A percentile compares a stretch with the other conserved stretches of the same genome.
These are phyloP conservation scores for Nitzschia sp. DNA, from an alignment of 108 stramenopile species.

Conservation along the genomic window DNA sequence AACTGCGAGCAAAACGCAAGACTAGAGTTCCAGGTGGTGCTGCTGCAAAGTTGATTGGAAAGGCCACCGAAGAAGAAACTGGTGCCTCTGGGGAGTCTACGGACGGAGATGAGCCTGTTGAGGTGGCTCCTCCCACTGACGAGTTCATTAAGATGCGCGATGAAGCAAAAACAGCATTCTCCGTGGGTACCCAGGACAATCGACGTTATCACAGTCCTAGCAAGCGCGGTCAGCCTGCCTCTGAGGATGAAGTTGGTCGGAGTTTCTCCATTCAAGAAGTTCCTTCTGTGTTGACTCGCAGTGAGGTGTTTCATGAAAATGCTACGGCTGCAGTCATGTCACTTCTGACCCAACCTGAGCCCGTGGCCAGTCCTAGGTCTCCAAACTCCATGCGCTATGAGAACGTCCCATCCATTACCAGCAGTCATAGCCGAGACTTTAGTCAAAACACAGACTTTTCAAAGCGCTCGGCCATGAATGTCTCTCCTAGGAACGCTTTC, in stretches of 20 bases:
- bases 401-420: slow-evolving; percentile 1
- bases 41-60: slow-evolving; percentile 45
- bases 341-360: slow-evolving; percentile 28
- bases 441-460: slow-evolving; percentile 3
- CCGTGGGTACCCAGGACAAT: slow-evolving; percentile 27
- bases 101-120: slow-evolving; percentile 14
- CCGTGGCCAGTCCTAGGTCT: not conserved
- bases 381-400: not conserved
- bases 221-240: not conserved
- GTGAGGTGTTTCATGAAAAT: slow-evolving; percentile 57
- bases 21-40: slow-evolving; percentile 46
- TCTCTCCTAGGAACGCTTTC: slow-evolving; percentile 8
- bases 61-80: slow-evolving; percentile 11
- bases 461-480: slow-evolving; percentile 3
- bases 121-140: slow-evolving; percentile 7
- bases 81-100: not conserved
- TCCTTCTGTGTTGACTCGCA: slow-evolving; percentile 19
- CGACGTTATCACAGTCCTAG: slow-evolving; percentile 33
- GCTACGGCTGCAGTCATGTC: slow-evolving; percentile 52
- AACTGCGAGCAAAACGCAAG: slow-evolving; percentile 16
- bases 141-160: slow-evolving; percentile 27
- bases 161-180: slow-evolving; percentile 40
- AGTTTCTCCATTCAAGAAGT: not conserved
- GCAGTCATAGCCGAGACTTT: slow-evolving; percentile 9
- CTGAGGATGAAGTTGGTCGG: not conserved